Percentiles rank a stretch among this genome's conserved stretches.
phyloP scores from a whole-genome alignment of 139 green algal species.

The Chlorella sorokiniana region DNA sequence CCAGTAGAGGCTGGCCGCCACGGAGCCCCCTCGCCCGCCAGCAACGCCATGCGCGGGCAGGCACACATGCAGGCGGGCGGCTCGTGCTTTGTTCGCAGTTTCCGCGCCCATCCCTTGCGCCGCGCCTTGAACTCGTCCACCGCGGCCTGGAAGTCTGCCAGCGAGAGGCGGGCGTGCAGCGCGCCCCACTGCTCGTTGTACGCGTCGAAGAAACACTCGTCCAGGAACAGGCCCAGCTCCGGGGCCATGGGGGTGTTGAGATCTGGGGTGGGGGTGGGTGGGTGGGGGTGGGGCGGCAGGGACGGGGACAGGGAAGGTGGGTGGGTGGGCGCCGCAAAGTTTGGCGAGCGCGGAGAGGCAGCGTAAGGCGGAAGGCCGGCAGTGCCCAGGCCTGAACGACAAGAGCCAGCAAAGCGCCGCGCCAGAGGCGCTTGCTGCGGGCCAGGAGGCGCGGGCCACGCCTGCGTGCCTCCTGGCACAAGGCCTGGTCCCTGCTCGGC shows the following conservation, averaged over 20 bases:
- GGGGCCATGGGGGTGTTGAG: constrained; percentile 80
- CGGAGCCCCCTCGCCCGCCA: too few species aligned
- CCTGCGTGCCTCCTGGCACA: too few species aligned
- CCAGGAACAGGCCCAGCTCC: constrained; percentile 86
- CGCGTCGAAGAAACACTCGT: constrained; percentile 47
- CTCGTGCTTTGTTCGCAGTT: not conserved
- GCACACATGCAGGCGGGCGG: constrained; percentile 1
- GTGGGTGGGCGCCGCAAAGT: not conserved
- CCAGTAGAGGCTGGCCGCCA: not conserved
- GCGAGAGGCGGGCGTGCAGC: constrained; percentile 6
- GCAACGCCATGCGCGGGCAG: too few species aligned
- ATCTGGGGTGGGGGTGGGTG: not conserved
- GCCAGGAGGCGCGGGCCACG: too few species aligned
- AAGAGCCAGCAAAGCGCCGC: not conserved
- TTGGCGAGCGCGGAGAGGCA: not conserved
- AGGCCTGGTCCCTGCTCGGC: too few species aligned
- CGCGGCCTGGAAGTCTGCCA: constrained; percentile 3
- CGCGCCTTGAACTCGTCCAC: constrained; percentile 46
- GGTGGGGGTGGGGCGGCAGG: not conserved
- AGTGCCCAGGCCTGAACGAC: not conserved
- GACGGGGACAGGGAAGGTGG: too few species aligned
- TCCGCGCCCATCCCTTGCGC: not conserved
- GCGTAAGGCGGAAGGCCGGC: not conserved
- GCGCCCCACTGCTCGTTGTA: constrained; percentile 50
- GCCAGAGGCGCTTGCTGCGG: not conserved